Base-by-base conservation (phyloP, 2,329 filamentous ascomycete genomes). In the Cytospora paraplurivora region DNA sequence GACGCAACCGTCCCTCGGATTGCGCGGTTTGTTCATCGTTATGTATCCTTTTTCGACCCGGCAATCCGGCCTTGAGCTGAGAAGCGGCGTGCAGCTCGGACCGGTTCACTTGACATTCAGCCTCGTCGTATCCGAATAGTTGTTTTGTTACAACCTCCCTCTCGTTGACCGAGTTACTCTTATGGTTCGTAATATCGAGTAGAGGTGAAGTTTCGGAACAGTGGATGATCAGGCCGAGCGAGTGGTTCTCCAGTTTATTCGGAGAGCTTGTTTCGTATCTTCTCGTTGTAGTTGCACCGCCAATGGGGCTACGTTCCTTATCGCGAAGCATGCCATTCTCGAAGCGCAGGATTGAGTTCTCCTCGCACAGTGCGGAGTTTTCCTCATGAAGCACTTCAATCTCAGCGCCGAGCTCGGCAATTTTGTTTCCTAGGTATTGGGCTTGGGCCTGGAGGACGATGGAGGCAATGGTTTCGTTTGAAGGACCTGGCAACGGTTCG, bases 161-260 rank as follows among this genome's bases (percentile, higher is more conserved):
- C 15, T 8, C 38, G 2, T 7, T 41, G 11, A 15, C 1, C 41
- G 6, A 7, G 17, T 19, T 44, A 6, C 4, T 6, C 10, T 44
- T 3, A 5, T 8, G 41, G 10, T 12, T 8, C 17, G 2, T n/a
- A 6, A 7, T 44, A 1, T n/a, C 41, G 41, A n/a, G 17, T 4
- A 7, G 17, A n/a, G 41, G 15, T 10, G 17, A 44, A 10, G 3
- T 5, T 7, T 44, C 17, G 17, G 17, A n/a, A 5, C 15, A 15
- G 15, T n/a, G 17, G 41, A 10, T 8, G 41, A 44, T 44, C 15
- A 44, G 41, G n/a, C 17, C 41, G 11, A 3, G 8, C 7, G 1
- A 44, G 41, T n/a, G 1, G 41, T 2, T 10, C 17, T 44, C 5
- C 3, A 78, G 53, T 44, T 6, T 44, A 4, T 6, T 6, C 1